Base-by-base conservation (phyloP, 148 eudicot genomes). In the Rhododendron kiyosumense region DNA sequence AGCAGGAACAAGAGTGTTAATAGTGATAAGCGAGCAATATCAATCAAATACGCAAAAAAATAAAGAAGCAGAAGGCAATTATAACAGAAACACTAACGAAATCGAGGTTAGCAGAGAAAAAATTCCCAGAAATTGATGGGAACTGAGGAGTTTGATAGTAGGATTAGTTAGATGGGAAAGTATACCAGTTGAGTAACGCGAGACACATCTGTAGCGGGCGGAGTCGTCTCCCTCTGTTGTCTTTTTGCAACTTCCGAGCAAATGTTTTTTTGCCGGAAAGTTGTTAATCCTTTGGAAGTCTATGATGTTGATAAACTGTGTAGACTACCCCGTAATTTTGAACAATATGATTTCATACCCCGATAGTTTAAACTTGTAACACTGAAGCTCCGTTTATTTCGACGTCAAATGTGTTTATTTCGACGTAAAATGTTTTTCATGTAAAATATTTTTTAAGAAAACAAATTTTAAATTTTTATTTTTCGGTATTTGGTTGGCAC, bases 141-240 rank as follows among this genome's bases (percentile, higher is more conserved):
- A 59, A 82, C 2, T 18, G 30, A 59, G 24, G 45, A 17, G 43
- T 17, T 81, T 5, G 13, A 7, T 17, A 57, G 63, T 52, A n/a
- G 41, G 6, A n/a, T 28, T 13, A 28, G 7, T 71, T 30, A 71
- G 76, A 71, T 5, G 34, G 63, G 14, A 81, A 81, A 30, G 18
- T 45, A 20, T 38, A 82, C 52, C 84, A 82, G 52, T 63, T 24
- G 41, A 24, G 10, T 6, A 82, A 41, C 12, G 32, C 30, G 18
- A 41, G 34, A 82, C 22, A 82, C 84, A 26, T 11, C 43, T 12
- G 38, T 7, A 81, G 30, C 54, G 17, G 24, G 45, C 17, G 13
- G 18, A 59, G 74, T 34, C 69, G 83, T 78, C 94, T 91, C 91
- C 90, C 34, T 61, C 41, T 24, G n/a, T 32, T 7, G 65, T 20